Base-by-base conservation (phyloP, 331 rosid genomes). In the Acacia concinna region DNA sequence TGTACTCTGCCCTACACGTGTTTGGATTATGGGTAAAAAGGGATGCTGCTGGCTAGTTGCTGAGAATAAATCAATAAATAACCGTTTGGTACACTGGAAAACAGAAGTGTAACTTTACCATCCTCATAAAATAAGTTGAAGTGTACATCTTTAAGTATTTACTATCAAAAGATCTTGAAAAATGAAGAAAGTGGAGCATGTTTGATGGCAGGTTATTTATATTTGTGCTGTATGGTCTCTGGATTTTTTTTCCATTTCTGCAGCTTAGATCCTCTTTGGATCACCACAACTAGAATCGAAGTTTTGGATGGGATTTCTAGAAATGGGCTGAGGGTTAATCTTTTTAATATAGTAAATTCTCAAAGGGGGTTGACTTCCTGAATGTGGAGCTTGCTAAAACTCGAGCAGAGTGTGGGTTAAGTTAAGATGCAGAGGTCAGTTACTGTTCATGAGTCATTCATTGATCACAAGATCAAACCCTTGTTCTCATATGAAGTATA, bases 401-500 rank as follows among this genome's bases (percentile, higher is more conserved):
- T 59, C n/a, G 23, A 32, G 27, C 20, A 25, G 27, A 1, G 13
- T 12, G 57, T 66, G 11, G 41, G 43, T 64, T 34, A 23, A 65
- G 9, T 38, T 28, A 21, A 14, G 52, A 8, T 18, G n/a, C 35
- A 21, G 8, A 44, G 49, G 38, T 8, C 25, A 56, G 63, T 59
- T 44, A 62, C 32, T 75, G 30, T n/a, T 47, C 7, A 30, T 31
- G 18, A 57, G 63, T 11, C 31, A 40, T 59, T 34, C 71, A 49
- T 73, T 23, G 63, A 21, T 56, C 51, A 37, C 62, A 6, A 65
- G 52, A 37, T 43, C 69, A 73, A 52, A 73, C 54, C 21, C 52
- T 80, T 80, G 84, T 80, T 80, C 40, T 40, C 75, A 74, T 65
- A 34, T 73, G 84, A 64, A 73, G 47, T 23, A 49, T 28, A 38